These are phyloP conservation scores for Fusarium sp. DNA, from an alignment of 2,329 filamentous ascomycete species.

Conservation along the genomic window DNA sequence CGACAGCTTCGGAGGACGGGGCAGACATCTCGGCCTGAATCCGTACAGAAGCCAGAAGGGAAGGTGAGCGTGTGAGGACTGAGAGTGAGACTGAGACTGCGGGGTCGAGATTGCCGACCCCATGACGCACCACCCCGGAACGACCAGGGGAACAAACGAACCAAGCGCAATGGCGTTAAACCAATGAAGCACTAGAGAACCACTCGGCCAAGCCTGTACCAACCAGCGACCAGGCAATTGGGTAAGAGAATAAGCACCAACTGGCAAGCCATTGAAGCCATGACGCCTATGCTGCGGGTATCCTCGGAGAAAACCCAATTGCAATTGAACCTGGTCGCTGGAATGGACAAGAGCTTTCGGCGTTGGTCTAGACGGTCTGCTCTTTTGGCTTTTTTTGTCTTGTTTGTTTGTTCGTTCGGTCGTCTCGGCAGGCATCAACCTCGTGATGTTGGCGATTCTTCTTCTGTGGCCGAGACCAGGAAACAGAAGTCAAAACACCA, in stretches of 20 bases:
- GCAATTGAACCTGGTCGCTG: constrained; percentile 27
- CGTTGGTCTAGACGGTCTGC: constrained; percentile 19
- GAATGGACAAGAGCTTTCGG: constrained; percentile 38
- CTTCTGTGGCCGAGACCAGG: constrained; percentile 8
- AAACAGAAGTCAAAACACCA: constrained; percentile 17
- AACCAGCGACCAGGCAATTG: constrained; percentile 46
- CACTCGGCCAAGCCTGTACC: constrained; percentile 39
- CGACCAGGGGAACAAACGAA: constrained; percentile 39
- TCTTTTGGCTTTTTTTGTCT: neutral
- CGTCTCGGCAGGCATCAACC: constrained; percentile 15
- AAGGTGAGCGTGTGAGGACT: constrained; percentile 29
- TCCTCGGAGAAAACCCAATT: constrained; percentile 43
- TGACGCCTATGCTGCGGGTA: constrained; percentile 42
- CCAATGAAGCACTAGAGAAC: constrained; percentile 34
- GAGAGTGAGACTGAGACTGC: constrained; percentile 23
- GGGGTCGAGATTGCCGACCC: constrained; percentile 45
- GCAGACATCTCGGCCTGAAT: constrained; percentile 37
- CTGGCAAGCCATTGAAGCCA: constrained; percentile 41
- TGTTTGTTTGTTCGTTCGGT: neutral
- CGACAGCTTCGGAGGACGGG: constrained; percentile 35
- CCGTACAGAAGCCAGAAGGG: constrained; percentile 27
- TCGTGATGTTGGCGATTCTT: constrained; percentile 33
- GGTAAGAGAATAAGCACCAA: constrained; percentile 47
- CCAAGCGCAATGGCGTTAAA: constrained; percentile 26
- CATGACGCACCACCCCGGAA: constrained; percentile 43